Base-by-base conservation (phyloP, 352 stramenopile species). In the Phytophthora cryptogea region DNA sequence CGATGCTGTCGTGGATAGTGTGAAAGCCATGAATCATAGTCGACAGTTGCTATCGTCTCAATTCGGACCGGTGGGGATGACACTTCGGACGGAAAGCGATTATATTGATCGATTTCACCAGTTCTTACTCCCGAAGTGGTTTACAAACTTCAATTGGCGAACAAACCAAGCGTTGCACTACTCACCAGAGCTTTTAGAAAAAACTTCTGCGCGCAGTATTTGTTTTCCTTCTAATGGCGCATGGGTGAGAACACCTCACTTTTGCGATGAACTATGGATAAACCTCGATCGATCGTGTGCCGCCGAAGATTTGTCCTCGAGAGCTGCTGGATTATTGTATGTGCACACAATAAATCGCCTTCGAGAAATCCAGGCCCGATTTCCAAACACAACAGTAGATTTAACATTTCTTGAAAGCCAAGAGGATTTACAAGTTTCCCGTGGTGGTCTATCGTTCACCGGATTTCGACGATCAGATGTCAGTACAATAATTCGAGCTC, bases 31-130 rank as follows among this genome's bases (percentile, higher is more conserved):
- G n/a, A n/a, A n/a, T n/a, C n/a, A n/a, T n/a, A n/a, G n/a, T n/a
- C n/a, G n/a, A n/a, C n/a, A n/a, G n/a, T n/a, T n/a, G n/a, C n/a
- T n/a, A n/a, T n/a, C n/a, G n/a, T n/a, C n/a, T n/a, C 14, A 44
- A 8, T 23, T 2, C 13, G 45, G 44, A 2, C 54, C 61, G 0
- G n/a, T 52, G 28, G 42, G n/a, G 2, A 8, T 69, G 5, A 61
- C 32, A 7, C 35, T 75, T 7, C 67, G 67, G 0, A 66, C 67
- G 0, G 54, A 74, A 42, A 70, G 45, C 17, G 43, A 57, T 7
- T 85, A 59, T 7, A 41, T 72, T 27, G 72, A 84, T 16, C 72
- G 72, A 2, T 11, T 85, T n/a, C 69, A 85, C 35, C 59, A 85
- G 5, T 76, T 68, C 32, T n/a, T 74, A 40, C 44, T 80, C 2